These are phyloP conservation scores for Starmerella geochares DNA, from an alignment of 805 yeast genomes.

Conservation along the genomic window DNA sequence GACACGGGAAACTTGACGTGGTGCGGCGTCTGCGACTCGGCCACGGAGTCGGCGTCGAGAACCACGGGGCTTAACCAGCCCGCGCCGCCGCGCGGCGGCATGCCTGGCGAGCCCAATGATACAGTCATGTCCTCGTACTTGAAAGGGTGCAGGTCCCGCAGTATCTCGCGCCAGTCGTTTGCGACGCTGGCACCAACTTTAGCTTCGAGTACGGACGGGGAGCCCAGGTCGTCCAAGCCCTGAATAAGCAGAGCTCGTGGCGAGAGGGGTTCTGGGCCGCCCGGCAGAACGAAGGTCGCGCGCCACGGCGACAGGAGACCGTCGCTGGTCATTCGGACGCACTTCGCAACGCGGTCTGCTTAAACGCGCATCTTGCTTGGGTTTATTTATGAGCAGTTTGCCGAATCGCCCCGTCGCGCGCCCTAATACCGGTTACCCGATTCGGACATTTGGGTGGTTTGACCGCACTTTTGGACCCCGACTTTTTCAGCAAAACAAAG, in stretches of 20 bases:
- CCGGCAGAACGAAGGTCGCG: neutral
- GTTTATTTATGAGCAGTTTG: neutral
- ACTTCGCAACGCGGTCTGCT: neutral
- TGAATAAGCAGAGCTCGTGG: slow-evolving; percentile 8
- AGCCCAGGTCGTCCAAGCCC: slow-evolving; percentile 4
- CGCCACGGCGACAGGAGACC: neutral
- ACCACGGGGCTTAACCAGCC: slow-evolving; percentile 1
- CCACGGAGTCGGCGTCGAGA: neutral
- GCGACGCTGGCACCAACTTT: neutral
- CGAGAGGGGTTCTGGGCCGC: slow-evolving; percentile 9
- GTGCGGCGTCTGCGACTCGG: neutral
- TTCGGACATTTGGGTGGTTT: neutral
- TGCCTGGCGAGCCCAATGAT: slow-evolving; percentile 1
- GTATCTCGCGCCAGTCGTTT: slow-evolving; percentile 2
- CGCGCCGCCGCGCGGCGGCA: neutral
- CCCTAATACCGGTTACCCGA: slow-evolving; percentile 7
- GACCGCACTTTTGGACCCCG: neutral
- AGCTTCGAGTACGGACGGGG: neutral
- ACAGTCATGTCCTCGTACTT: slow-evolving; percentile 1
- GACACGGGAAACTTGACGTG: neutral
- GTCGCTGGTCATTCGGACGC: neutral
- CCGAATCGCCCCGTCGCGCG: neutral
- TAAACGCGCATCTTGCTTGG: neutral
- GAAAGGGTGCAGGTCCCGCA: slow-evolving; percentile 1
- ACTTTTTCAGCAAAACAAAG: neutral